Evolutionary conservation across 306 rosid genomes (phyloP).

Genomic region (Ammopiptanthus mongolicus): DNA sequence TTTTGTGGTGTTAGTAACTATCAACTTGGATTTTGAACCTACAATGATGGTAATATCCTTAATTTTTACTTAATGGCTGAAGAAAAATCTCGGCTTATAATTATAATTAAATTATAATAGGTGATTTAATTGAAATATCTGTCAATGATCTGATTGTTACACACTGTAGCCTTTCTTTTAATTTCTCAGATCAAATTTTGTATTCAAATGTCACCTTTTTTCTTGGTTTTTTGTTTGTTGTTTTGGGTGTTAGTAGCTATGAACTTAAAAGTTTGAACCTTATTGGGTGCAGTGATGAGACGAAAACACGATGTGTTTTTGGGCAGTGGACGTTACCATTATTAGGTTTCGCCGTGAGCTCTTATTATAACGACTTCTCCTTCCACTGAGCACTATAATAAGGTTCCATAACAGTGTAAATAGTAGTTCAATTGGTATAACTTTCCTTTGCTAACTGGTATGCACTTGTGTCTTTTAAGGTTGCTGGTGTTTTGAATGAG

Average conservation of each 20-base stretch:
- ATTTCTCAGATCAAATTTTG: no score
- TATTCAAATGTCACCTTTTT: not conserved
- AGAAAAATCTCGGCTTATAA: constrained; percentile 51
- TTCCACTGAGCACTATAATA: constrained; percentile 73
- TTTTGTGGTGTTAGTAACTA: not conserved
- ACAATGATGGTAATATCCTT: not conserved
- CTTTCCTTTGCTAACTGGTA: no score
- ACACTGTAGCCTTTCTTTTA: constrained; percentile 59
- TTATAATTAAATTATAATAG: constrained; percentile 63
- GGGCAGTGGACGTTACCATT: constrained; percentile 69
- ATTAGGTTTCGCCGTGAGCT: constrained; percentile 75
- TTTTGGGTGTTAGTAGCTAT: not conserved
- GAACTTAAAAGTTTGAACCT: no score
- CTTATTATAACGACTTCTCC: constrained; percentile 81
- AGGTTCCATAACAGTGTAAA: no score
- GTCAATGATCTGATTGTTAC: constrained; percentile 94
- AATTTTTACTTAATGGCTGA: not conserved
- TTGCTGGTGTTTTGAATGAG: no score
- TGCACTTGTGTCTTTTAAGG: no score
- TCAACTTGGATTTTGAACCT: no score
- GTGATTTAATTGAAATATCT: constrained; percentile 87
- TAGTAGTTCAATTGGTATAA: not conserved
- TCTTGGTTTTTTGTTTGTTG: no score
- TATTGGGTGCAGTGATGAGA: constrained; percentile 60
- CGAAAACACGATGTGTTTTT: constrained; percentile 64